Evolutionary conservation across 108 stramenopile species (phyloP).

Genomic region (Cyclotella sp.): DNA sequence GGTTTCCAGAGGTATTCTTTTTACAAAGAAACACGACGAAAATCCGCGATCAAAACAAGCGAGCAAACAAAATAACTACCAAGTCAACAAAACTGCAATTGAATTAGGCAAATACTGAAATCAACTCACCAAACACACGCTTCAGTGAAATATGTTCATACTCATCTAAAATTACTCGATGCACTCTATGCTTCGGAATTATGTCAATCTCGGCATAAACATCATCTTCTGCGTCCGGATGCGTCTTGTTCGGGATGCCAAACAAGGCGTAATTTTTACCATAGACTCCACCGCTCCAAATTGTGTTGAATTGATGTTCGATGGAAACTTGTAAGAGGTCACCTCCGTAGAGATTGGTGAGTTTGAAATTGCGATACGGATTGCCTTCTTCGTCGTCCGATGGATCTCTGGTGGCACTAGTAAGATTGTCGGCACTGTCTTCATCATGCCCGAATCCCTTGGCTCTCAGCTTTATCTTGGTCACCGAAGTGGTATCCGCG

Average conservation of each 20-base stretch:
- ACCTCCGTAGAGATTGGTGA: slow-evolving; percentile 42
- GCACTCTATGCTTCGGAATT: slow-evolving; percentile 30
- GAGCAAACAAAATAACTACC: too few relatives aligned
- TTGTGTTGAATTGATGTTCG: slow-evolving; percentile 37
- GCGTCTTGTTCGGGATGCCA: slow-evolving; percentile 35
- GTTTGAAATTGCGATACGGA: slow-evolving; percentile 22
- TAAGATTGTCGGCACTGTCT: not conserved
- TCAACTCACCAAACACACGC: slow-evolving; percentile 24
- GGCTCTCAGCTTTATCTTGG: slow-evolving; percentile 27
- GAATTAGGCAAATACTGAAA: not conserved
- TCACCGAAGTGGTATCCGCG: slow-evolving; percentile 32
- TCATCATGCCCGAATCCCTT: slow-evolving; percentile 22
- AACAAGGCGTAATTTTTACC: slow-evolving; percentile 52
- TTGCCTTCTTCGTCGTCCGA: slow-evolving; percentile 13
- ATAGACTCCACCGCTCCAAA: slow-evolving; percentile 39
- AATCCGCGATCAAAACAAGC: too few relatives aligned
- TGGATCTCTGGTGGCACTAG: not conserved
- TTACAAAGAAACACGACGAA: not conserved
- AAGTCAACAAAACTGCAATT: too few relatives aligned
- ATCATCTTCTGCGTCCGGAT: slow-evolving; percentile 30
- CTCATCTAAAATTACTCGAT: slow-evolving; percentile 36
- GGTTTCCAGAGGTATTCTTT: slow-evolving; percentile 43
- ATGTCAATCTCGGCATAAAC: slow-evolving; percentile 45
- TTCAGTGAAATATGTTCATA: slow-evolving; percentile 20
- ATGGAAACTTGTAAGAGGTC: slow-evolving; percentile 26